These are phyloP conservation scores for Euphrasia arctica DNA, from an alignment of 305 asterid genomes.

Conservation along the genomic window DNA sequence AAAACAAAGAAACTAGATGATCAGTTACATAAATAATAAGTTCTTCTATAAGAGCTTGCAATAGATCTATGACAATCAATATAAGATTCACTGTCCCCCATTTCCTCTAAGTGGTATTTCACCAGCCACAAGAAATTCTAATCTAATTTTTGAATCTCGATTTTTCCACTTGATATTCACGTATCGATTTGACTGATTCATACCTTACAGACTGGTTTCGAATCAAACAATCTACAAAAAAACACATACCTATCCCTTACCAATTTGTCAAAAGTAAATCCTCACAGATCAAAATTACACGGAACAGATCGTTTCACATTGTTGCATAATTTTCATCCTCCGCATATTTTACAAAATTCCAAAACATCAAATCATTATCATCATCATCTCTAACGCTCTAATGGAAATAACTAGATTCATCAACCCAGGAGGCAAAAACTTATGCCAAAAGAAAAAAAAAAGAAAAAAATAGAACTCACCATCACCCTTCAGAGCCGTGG, in stretches of 20 bases:
- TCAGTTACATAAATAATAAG: background rate
- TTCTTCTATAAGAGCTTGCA: no score
- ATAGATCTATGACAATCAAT: background rate
- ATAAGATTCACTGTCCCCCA: no score
- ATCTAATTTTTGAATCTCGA: background rate
- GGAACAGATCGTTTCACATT: slow-evolving; percentile 13
- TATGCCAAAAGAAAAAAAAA: background rate
- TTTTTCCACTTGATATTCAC: background rate
- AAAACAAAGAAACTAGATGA: no score
- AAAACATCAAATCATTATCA: background rate
- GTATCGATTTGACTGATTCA: no score
- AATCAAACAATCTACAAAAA: background rate
- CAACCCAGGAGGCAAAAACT: background rate
- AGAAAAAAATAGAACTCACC: slow-evolving; percentile 46
- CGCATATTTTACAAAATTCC: no score
- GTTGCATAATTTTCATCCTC: slow-evolving; percentile 13
- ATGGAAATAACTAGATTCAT: background rate
- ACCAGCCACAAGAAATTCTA: background rate
- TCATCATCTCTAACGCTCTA: no score
- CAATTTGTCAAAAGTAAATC: slow-evolving; percentile 1
- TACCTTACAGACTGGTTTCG: no score
- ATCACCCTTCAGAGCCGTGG: slow-evolving; percentile 67
- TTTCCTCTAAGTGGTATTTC: no score
- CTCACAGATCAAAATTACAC: background rate
- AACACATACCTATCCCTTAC: background rate